A percentile compares a stretch with the other conserved stretches of the same genome.
phyloP scores from a whole-genome alignment of 352 stramenopile genomes.

The Blastocystis sp. region DNA sequence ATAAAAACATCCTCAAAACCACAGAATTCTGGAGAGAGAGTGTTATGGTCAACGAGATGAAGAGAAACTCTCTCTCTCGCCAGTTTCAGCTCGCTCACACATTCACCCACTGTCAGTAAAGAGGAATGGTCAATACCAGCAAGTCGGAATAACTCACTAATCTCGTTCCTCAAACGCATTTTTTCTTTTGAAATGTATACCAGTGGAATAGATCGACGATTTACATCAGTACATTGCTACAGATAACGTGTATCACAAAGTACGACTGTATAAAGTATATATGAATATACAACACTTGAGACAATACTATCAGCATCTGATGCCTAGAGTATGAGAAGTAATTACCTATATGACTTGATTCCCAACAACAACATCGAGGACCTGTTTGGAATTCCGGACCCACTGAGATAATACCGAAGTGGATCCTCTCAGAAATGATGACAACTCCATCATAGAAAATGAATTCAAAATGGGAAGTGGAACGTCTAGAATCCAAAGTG shows the following conservation, averaged over 20 bases:
- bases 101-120: background rate
- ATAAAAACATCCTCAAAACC: background rate
- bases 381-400: background rate
- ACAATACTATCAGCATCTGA: slow-evolving; percentile 5
- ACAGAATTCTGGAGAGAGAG: background rate
- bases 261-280: background rate
- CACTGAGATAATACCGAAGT: background rate
- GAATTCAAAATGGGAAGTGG: background rate
- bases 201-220: background rate
- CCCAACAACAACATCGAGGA: slow-evolving; percentile 48
- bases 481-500: too few relatives aligned
- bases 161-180: background rate
- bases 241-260: background rate
- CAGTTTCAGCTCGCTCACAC: background rate
- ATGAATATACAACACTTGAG: slow-evolving; percentile 40
- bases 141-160: background rate
- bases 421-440: background rate
- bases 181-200: background rate
- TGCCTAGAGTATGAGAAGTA: background rate
- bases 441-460: background rate
- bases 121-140: background rate
- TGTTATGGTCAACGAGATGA: slow-evolving; percentile 47
- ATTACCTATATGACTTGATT: background rate
- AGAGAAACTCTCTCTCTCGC: background rate
- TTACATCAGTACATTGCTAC: background rate